phyloP scores from a whole-genome alignment of 208 protist genomes.

The Strigomonas culicis region DNA sequence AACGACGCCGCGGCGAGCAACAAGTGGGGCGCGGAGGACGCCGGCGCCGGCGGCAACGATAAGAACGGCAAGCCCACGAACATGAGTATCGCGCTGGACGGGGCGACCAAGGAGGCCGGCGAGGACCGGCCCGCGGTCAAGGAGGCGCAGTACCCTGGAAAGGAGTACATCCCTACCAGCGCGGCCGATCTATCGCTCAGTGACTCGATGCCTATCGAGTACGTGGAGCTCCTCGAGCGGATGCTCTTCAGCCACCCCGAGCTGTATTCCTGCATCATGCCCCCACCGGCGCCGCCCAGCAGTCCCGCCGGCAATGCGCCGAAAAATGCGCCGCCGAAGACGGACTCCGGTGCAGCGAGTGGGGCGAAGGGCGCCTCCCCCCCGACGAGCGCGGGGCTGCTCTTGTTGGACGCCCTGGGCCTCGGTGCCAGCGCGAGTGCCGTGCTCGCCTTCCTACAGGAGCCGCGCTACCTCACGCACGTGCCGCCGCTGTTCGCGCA shows the following conservation, averaged over 20 bases:
- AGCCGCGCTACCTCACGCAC: not conserved
- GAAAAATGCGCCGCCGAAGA: not conserved
- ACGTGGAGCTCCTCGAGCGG: conserved; percentile 55
- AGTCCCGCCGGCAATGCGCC: not conserved
- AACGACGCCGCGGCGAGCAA: not conserved
- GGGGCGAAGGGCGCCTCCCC: not conserved
- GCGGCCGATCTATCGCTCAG: conserved; percentile 26
- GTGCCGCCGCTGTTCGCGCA: not conserved
- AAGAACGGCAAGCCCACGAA: conserved; percentile 4
- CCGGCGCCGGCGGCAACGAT: not conserved
- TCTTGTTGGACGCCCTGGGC: not conserved
- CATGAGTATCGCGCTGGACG: not conserved
- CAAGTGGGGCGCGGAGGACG: not conserved
- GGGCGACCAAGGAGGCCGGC: not conserved
- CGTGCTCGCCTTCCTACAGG: not conserved
- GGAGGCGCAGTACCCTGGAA: conserved; percentile 1
- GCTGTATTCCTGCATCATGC: conserved; percentile 10
- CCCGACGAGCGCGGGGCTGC: not conserved
- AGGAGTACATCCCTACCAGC: not conserved
- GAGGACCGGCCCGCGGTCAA: conserved; percentile 1
- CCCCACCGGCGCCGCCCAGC: not conserved
- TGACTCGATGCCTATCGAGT: conserved; percentile 64
- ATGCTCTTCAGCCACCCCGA: conserved; percentile 51
- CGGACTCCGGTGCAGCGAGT: not conserved
- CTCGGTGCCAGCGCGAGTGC: not conserved